phyloP scores from a whole-genome alignment of 2,329 filamentous ascomycete genomes.

The Ophiostoma piceae region DNA sequence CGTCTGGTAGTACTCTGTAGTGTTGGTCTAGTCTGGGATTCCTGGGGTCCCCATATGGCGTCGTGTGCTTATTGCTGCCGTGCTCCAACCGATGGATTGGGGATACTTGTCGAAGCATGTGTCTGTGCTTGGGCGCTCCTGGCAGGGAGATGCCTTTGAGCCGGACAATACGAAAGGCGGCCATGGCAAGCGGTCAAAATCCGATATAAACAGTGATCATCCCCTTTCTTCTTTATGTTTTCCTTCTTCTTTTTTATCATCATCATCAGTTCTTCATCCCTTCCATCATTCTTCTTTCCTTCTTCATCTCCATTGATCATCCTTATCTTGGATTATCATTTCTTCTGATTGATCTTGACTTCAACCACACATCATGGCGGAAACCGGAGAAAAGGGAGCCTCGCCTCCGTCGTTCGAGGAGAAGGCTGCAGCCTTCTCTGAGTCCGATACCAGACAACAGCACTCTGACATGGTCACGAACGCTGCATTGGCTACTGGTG shows the following conservation, averaged over 20 bases:
- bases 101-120: not conserved
- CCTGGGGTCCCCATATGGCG: not conserved
- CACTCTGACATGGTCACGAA: not conserved
- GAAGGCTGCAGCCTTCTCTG: not conserved
- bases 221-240: not conserved
- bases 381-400: not conserved
- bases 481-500: not conserved
- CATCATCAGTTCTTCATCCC: not conserved
- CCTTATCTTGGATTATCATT: not conserved
- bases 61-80: not conserved
- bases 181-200: not conserved
- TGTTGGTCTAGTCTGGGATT: not conserved
- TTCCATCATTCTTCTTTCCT: not conserved
- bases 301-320: not conserved
- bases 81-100: not conserved
- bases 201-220: constrained; percentile 5
- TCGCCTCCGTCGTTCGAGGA: not conserved
- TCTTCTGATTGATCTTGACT: not conserved
- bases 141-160: not conserved
- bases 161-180: not conserved
- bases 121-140: not conserved
- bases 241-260: not conserved
- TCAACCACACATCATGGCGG: not conserved
- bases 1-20: not conserved
- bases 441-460: not conserved